A percentile compares a stretch with the other conserved stretches of the same genome.
phyloP scores from a whole-genome alignment of 345 rosid species.

The Brassica nigra region DNA sequence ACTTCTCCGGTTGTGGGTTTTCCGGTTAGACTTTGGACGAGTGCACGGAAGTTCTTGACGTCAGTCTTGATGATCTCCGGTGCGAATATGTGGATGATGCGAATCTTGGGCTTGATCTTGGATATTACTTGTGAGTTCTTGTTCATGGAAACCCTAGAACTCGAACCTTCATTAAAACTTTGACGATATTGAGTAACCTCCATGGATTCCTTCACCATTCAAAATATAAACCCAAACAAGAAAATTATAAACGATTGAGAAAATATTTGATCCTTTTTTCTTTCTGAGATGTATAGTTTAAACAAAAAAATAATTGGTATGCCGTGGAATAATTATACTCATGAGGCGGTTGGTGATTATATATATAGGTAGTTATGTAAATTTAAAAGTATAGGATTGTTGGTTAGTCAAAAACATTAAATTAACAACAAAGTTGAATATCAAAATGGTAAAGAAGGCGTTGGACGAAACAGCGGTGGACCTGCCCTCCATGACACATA shows the following conservation, averaged over 20 bases:
- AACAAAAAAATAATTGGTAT: neutral
- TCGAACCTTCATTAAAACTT: constrained; percentile 34
- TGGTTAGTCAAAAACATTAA: constrained; percentile 34
- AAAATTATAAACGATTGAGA: neutral
- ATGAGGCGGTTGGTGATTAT: neutral
- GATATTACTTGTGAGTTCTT: constrained; percentile 55
- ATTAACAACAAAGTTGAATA: constrained; percentile 18
- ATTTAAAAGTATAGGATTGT: constrained; percentile 28
- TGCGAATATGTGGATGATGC: constrained; percentile 85
- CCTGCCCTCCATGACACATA: constrained; percentile 42
- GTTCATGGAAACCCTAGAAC: constrained; percentile 49
- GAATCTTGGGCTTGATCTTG: constrained; percentile 75
- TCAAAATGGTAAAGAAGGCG: constrained; percentile 35
- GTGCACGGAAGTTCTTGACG: constrained; percentile 73
- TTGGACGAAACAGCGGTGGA: constrained; percentile 39
- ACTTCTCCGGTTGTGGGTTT: constrained; percentile 50
- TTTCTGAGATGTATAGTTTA: constrained; percentile 16
- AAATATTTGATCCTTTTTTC: constrained; percentile 20
- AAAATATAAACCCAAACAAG: constrained; percentile 3
- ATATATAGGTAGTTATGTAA: constrained; percentile 32
- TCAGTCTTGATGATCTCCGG: constrained; percentile 98
- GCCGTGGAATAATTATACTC: neutral
- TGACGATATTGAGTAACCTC: constrained; percentile 36
- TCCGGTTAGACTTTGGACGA: constrained; percentile 89
- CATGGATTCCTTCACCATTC: constrained; percentile 33